These are phyloP conservation scores for Begonia peltatifolia DNA, from an alignment of 306 rosid species.

Conservation along the genomic window DNA sequence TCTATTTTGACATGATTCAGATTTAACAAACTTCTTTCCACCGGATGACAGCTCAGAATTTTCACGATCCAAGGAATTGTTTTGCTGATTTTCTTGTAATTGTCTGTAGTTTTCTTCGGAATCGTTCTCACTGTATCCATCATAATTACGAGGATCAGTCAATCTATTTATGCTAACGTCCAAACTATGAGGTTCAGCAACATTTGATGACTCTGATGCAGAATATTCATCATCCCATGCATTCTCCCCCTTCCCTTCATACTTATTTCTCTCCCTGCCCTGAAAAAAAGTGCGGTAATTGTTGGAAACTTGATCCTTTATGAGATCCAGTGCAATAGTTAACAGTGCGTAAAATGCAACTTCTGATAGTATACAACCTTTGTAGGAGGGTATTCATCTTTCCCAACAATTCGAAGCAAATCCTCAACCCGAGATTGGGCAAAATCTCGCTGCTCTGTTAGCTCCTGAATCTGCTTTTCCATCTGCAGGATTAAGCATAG, in stretches of 20 bases:
- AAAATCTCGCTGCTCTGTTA: conserved; percentile 67
- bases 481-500: conserved; percentile 31
- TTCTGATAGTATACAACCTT: too few relatives aligned
- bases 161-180: conserved; percentile 26
- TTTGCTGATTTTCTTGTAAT: conserved; percentile 7
- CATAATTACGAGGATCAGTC: conserved; percentile 44
- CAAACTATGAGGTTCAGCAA: conserved; percentile 21
- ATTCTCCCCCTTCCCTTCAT: conserved; percentile 25
- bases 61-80: conserved; percentile 27
- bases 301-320: conserved; percentile 23
- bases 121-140: conserved; percentile 24
- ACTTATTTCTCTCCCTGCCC: conserved; percentile 18
- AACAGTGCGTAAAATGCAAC: too few relatives aligned
- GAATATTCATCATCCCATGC: conserved; percentile 59
- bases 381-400: conserved; percentile 14
- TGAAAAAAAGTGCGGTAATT: conserved; percentile 10
- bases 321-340: conserved; percentile 15
- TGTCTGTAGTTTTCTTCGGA: conserved; percentile 11
- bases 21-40: conserved; percentile 11
- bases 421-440: conserved; percentile 75
- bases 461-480: conserved; percentile 63
- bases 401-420: conserved; percentile 41
- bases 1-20: conserved; percentile 12
- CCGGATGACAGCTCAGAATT: conserved; percentile 8
- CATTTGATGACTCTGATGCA: conserved; percentile 48